Base-by-base conservation (phyloP, 495 filamentous ascomycete species). In the Rostrohypoxylon terebratum region DNA sequence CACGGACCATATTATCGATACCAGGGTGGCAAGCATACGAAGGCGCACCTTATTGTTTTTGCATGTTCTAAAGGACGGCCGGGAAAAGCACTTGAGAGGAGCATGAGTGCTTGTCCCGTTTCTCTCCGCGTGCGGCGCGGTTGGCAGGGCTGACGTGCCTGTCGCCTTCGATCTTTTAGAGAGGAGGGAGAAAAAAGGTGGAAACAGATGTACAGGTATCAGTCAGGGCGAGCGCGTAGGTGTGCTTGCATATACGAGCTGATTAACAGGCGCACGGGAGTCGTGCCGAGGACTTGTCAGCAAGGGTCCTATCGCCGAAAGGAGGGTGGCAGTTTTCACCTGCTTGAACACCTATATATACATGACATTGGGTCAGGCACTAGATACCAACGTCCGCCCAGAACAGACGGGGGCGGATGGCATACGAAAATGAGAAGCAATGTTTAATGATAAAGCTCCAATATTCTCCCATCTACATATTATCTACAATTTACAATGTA, bases 11-110 rank as follows among this genome's bases (percentile, higher is more conserved):
- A 74, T 66, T 70, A 63, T 55, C 55, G 76, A 78, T 78, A 78
- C 76, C 76, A 69, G 16, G 75, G 68, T 74, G 74, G 76, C 71
- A 74, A 71, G 74, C 74, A 78, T 75, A 78, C 61, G 76, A 72
- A 44, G 25, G 74, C 74, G 68, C 71, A 78, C 71, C 74, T 65
- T 42, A 73, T 38, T 72, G 21, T 54, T 50, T 72, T 65, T 72
- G 68, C 64, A 77, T 71, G 50, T 67, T 74, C 20, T 33, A 65
- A 61, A 71, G 63, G 65, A 67, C 53, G 76, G 74, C 57, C n/a
- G 62, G 63, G 68, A 69, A 72, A 65, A 63, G 68, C 65, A 67
- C 47, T 70, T 33, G 61, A 63, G 61, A 63, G 66, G 44, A 70
- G 73, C 70, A 71, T 62, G 50, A 54, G 66, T 58, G 66, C 72